These are phyloP conservation scores for Tetrahymena thermophila DNA, from an alignment of 73 alveolate genomes.

Conservation along the genomic window DNA sequence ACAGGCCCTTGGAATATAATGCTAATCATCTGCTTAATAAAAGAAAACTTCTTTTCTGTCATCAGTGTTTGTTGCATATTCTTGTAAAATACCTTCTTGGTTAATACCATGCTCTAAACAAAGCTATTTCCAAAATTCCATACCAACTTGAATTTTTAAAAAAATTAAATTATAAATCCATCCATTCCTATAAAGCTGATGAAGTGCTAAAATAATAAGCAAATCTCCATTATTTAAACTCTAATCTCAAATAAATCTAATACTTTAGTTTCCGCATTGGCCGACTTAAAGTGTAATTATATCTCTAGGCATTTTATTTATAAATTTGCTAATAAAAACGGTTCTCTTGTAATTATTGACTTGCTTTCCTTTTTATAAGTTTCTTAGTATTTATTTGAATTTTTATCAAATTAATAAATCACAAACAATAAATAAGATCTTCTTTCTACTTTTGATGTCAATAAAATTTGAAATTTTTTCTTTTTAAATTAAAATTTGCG, in stretches of 20 bases:
- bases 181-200: neutral
- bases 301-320: constrained; percentile 97
- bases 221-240: neutral
- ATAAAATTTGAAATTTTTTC: neutral
- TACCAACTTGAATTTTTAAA: constrained; percentile 66
- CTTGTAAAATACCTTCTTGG: constrained; percentile 92
- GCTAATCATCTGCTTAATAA: constrained; percentile 99
- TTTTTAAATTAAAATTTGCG: neutral
- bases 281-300: constrained; percentile 98
- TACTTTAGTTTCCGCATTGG: constrained; percentile 98
- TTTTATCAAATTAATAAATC: neutral
- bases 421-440: neutral
- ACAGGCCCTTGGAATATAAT: constrained; percentile 97
- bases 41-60: constrained; percentile 98
- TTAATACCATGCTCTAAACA: constrained; percentile 98
- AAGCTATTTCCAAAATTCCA: constrained; percentile 98
- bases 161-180: too few relatives aligned
- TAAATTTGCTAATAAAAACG: neutral
- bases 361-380: neutral
- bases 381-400: neutral
- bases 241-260: neutral
- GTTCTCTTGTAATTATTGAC: neutral
- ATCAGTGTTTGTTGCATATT: constrained; percentile 86
- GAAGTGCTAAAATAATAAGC: neutral
- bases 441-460: neutral